Evolutionary conservation across 306 rosid genomes (phyloP), one percentile per base, ranked within the genome.

Genomic region (Quillaja saponaria): DNA sequence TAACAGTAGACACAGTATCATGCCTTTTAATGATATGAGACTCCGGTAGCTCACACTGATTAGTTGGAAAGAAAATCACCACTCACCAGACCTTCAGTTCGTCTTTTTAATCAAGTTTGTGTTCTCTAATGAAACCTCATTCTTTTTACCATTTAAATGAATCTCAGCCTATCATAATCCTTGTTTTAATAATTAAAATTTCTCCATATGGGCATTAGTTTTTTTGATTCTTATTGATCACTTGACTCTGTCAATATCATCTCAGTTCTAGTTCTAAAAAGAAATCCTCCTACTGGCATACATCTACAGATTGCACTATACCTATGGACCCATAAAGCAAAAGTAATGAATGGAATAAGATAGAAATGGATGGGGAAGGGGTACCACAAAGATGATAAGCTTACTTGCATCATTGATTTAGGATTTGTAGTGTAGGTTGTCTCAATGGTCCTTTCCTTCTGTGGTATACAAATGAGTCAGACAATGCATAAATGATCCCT

Each of bases 381-480:
- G 56, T 4, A 55, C 49, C 31, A 25, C 31, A 25, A 25, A 25
- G 31, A 25, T 48, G 58, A 60, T 68, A 67, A 63, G 63, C 95
- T 73, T 83, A 92, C 98, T 69, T 88, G 98, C 98, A 88, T 92
- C 98, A 92, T 92, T 50, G 96, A 84, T 63, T 78, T 78, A 54
- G 87, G 82, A 77, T 92, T 92, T 72, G 94, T 74, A 2, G 95
- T 72, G 81, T 88, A 92, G 34, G 98, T 88, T 50, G 96, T 86
- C 89, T 82, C 94, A 34, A 88, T 67, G 13, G 84, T 86, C 14
- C 56, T 82, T 76, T 92, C 98, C 79, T 81, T 88, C 98, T 92
- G 90, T 69, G 65, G 57, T 65, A 13, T 65, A 71, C 45, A 63
- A 52, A 72, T 14, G 45, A 50, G 50, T 63, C 57, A 38, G 35